Evolutionary conservation across 1,139 yeast genomes (phyloP), one percentile per base, ranked within the genome.

Genomic region (Zygosaccharomyces pseudobailii): DNA sequence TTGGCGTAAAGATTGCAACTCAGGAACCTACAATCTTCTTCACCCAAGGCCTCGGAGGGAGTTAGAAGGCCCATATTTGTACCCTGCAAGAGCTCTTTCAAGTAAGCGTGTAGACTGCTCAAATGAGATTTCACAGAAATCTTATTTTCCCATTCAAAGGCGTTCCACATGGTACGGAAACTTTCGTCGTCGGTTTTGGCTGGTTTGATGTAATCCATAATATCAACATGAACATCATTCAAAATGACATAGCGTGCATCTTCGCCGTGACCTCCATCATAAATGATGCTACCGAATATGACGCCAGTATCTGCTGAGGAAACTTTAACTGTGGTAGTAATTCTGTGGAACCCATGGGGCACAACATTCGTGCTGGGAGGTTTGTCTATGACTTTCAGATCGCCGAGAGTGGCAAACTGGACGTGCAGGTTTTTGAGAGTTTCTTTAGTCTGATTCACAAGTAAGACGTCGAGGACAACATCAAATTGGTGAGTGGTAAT

Each of bases 101-200:
- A 75, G 70, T 88, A 94, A 43, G 80, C 87, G 63, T 84, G 84
- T 63, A 94, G 76, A 1, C 90, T 72, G 37, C 78, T 70, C 60
- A 84, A 75, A 17, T 65, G 63, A 3, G 95, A 82, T 59, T 86
- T 84, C 65, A 94, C 87, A 53, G 92, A 87, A 62, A 94, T 92
- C 73, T 94, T 94, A 72, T 94, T 94, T 70, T 94, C 99, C 99
- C 99, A 94, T 71, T 94, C 99, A 66, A 94, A 94, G 68, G 90
- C 97, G 67, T 89, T 87, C 99, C 99, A 94, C 97, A 90, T 90
- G 61, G 83, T 80, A 62, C 98, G 87, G 87, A 94, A 94, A 57
- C 80, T 85, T 44, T 83, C 80, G 69, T 92, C 98, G 17, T 89
- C 73, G 68, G 96, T 88, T 24, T 80, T 77, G 10, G 96, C 95